Percentiles rank a stretch among this genome's conserved stretches.
Evolutionary conservation across 2,329 filamentous ascomycete genomes (phyloP).

Genomic region (Penicillium janthinellum): DNA sequence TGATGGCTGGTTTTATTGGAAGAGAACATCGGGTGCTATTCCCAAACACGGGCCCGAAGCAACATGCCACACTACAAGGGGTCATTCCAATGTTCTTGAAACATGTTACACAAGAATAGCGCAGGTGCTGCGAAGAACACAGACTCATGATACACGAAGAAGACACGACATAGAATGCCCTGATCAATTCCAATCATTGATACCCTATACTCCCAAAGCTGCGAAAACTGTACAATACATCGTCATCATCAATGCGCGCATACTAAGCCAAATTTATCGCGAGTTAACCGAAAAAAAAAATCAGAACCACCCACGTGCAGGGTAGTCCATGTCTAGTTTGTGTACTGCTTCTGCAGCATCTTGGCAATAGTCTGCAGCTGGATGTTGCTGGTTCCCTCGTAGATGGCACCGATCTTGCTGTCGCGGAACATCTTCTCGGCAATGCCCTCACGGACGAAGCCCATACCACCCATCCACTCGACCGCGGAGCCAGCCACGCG

Average conservation of each 20-base stretch:
- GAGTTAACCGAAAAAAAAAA: not conserved
- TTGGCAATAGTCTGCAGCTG: slow-evolving; percentile 72
- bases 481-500: slow-evolving; percentile 82
- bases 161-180: not conserved
- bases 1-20: not conserved
- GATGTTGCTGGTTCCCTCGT: slow-evolving; percentile 77
- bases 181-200: slow-evolving; percentile 2
- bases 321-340: slow-evolving; percentile 45
- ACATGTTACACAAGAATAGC: not conserved
- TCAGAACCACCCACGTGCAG: not conserved
- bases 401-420: slow-evolving; percentile 97
- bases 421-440: slow-evolving; percentile 98
- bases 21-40: not conserved
- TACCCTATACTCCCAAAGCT: slow-evolving; percentile 7
- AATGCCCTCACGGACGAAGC: slow-evolving; percentile 92
- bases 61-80: not conserved
- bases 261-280: slow-evolving; percentile 1
- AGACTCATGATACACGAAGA: not conserved
- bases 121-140: not conserved
- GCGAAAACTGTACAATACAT: slow-evolving; percentile 5
- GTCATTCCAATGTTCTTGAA: not conserved
- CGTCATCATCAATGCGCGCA: slow-evolving; percentile 4
- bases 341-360: slow-evolving; percentile 69
- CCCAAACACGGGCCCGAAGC: not conserved
- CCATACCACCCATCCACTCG: slow-evolving; percentile 99